Conservation (phyloP, 2,329 filamentous ascomycete genomes). For the Beauveria sp. region DNA sequence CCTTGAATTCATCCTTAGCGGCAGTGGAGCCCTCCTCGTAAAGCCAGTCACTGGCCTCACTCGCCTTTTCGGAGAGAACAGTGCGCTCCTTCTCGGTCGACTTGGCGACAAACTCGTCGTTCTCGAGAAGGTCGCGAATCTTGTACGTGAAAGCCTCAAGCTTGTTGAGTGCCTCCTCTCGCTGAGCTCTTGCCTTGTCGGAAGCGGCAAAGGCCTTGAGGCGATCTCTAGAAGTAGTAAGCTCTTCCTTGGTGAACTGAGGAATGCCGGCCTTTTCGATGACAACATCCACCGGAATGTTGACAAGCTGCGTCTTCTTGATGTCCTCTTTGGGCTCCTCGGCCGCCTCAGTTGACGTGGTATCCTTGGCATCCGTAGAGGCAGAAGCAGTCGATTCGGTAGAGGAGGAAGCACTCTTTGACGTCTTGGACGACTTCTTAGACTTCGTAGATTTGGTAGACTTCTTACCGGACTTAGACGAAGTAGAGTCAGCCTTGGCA, state of each 20-base stretch:
- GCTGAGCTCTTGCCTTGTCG: conserved; percentile 65
- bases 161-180: conserved; percentile 84
- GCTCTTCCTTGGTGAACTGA: conserved; percentile 39
- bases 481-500: conserved; percentile 21
- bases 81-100: conserved; percentile 63
- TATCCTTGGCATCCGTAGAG: conserved; percentile 37
- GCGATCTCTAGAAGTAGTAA: conserved; percentile 54
- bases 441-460: conserved; percentile 18
- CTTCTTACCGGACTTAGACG: conserved; percentile 25
- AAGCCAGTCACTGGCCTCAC: conserved; percentile 77
- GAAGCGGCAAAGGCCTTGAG: conserved; percentile 80
- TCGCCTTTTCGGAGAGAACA: conserved; percentile 59
- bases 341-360: conserved; percentile 33
- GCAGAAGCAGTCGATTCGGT: conserved; percentile 28
- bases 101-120: conserved; percentile 62
- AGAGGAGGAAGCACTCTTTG: conserved; percentile 18
- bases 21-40: conserved; percentile 79
- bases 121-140: conserved; percentile 72
- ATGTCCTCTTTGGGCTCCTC: conserved; percentile 42
- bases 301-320: conserved; percentile 52
- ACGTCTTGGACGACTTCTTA: not conserved
- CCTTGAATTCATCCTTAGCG: conserved; percentile 63
- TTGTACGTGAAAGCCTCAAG: conserved; percentile 93
- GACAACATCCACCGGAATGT: conserved; percentile 43
- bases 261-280: conserved; percentile 44